Evolutionary conservation across 1,139 yeast species (phyloP).

Genomic region (Suhomyces guaymorum): DNA sequence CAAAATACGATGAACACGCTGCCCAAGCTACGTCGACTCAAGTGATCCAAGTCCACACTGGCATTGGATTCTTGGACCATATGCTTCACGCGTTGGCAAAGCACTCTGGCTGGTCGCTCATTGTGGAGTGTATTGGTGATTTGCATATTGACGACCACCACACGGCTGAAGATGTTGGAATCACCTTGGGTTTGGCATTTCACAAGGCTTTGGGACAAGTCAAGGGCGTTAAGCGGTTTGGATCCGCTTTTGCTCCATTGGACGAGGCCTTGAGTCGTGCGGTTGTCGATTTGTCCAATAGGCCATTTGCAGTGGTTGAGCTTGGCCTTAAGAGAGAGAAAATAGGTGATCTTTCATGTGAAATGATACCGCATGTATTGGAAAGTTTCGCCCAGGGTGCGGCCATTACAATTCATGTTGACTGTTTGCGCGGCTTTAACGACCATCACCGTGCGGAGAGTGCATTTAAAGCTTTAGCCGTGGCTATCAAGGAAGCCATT

Average conservation of each 20-base stretch:
- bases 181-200: constrained; percentile 87
- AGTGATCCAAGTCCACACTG: constrained; percentile 78
- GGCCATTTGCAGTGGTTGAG: constrained; percentile 90
- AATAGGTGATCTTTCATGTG: constrained; percentile 88
- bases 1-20: constrained; percentile 52
- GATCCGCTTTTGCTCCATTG: constrained; percentile 91
- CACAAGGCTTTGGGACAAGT: constrained; percentile 87
- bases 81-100: constrained; percentile 97
- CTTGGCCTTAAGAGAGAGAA: constrained; percentile 88
- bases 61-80: constrained; percentile 93
- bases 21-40: constrained; percentile 65
- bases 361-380: constrained; percentile 95
- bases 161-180: constrained; percentile 93
- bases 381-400: constrained; percentile 95
- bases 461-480: constrained; percentile 93
- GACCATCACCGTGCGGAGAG: constrained; percentile 96
- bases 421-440: constrained; percentile 87
- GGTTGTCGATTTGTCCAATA: constrained; percentile 87
- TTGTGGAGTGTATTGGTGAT: constrained; percentile 90
- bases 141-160: constrained; percentile 97
- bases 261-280: constrained; percentile 96
- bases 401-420: constrained; percentile 87
- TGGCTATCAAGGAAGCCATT: constrained; percentile 86
- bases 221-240: constrained; percentile 89
- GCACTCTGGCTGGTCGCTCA: constrained; percentile 93